Evolutionary conservation across 352 stramenopile species (phyloP).

Genomic region (Peronosclerospora sorghi): DNA sequence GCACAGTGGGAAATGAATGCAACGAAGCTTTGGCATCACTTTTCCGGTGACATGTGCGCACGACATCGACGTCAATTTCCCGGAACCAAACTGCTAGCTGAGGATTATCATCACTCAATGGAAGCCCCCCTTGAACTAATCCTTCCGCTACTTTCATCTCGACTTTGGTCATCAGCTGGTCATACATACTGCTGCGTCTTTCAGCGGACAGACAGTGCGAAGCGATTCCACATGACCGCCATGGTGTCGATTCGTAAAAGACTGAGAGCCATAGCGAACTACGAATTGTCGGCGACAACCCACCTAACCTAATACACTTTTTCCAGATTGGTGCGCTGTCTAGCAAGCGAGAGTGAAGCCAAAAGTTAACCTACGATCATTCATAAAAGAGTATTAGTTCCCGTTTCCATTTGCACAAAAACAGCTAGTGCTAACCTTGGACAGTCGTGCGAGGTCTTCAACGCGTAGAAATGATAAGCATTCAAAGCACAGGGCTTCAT

Average conservation of each 20-base stretch:
- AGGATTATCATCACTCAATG: constrained; percentile 29
- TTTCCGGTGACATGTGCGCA: constrained; percentile 53
- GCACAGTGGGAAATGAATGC: background rate
- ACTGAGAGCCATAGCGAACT: constrained; percentile 55
- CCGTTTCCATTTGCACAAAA: background rate
- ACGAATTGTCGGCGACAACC: constrained; percentile 31
- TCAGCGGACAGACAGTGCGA: constrained; percentile 38
- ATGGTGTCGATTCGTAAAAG: constrained; percentile 50
- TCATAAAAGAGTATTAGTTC: background rate
- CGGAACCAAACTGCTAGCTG: constrained; percentile 60
- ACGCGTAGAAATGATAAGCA: constrained; percentile 32
- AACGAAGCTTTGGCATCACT: constrained; percentile 25
- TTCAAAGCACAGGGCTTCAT: constrained; percentile 24
- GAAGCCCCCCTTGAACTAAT: constrained; percentile 8
- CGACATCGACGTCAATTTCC: constrained; percentile 77
- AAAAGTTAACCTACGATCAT: constrained; percentile 23
- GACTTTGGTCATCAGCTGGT: constrained; percentile 51
- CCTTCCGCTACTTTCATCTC: constrained; percentile 23
- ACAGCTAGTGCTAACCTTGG: constrained; percentile 15
- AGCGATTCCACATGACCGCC: constrained; percentile 21
- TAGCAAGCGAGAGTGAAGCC: constrained; percentile 25
- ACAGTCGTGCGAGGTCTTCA: constrained; percentile 33
- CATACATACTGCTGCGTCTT: constrained; percentile 46
- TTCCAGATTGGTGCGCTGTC: constrained; percentile 58
- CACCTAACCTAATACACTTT: constrained; percentile 48